Conservation (phyloP, 148 eudicot genomes). For the Chenopodium formosanum region DNA sequence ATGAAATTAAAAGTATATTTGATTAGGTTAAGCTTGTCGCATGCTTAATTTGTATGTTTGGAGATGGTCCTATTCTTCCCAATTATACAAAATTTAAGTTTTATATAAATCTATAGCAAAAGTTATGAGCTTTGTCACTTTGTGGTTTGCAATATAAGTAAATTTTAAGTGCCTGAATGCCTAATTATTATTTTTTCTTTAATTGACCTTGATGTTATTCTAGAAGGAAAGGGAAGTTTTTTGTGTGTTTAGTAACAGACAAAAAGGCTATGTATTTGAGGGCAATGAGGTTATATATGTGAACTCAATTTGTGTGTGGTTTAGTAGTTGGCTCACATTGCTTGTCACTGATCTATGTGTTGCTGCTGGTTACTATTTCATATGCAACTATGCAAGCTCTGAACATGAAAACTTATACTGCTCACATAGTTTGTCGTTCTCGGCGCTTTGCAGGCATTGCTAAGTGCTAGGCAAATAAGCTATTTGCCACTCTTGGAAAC, state of each 20-base stretch:
- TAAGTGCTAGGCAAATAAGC: neutral
- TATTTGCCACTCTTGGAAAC: slow-evolving; percentile 5
- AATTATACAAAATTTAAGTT: neutral
- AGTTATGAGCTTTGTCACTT: neutral
- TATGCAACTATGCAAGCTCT: neutral
- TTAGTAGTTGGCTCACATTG: slow-evolving; percentile 3
- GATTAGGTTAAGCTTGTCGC: neutral
- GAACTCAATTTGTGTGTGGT: neutral
- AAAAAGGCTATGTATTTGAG: neutral
- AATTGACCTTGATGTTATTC: neutral
- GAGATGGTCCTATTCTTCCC: neutral
- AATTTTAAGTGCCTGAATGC: neutral
- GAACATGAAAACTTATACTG: neutral
- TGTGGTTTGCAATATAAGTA: neutral
- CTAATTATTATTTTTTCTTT: neutral
- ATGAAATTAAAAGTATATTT: neutral
- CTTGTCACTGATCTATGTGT: neutral
- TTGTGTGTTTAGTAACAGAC: neutral
- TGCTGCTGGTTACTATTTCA: neutral
- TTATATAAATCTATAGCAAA: neutral
- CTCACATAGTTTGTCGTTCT: neutral
- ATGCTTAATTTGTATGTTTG: slow-evolving; percentile 1
- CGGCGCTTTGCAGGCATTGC: neutral
- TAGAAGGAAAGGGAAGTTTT: neutral
- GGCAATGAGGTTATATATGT: neutral